Conservation (phyloP, 2,329 filamentous ascomycete genomes). For the Phyllosticta paracitricarpa region DNA sequence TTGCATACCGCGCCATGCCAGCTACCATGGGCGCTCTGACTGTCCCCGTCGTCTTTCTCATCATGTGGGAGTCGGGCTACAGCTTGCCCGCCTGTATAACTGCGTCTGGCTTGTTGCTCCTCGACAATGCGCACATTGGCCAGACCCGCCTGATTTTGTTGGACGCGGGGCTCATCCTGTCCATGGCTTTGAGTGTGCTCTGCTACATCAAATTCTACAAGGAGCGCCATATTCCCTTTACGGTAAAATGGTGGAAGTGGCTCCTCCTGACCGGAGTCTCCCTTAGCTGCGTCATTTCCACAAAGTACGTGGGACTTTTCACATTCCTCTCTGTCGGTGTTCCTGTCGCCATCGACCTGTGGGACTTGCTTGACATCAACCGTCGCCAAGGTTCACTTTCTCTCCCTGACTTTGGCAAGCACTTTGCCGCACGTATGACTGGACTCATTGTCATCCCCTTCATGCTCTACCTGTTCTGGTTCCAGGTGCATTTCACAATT, state of each 20-base stretch:
- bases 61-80: conserved; percentile 99
- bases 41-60: conserved; percentile 86
- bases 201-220: conserved; percentile 98
- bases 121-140: conserved; percentile 96
- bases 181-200: conserved; percentile 90
- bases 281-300: conserved; percentile 94
- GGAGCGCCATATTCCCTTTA: conserved; percentile 77
- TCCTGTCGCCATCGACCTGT: conserved; percentile 87
- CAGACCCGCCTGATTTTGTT: conserved; percentile 92
- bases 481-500: conserved; percentile 96
- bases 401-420: conserved; percentile 72
- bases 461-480: conserved; percentile 99
- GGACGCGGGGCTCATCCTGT: conserved; percentile 85
- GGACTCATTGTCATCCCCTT: conserved; percentile 86
- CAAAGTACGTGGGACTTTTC: conserved; percentile 94
- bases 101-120: conserved; percentile 74
- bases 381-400: conserved; percentile 71
- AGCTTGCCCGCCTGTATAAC: conserved; percentile 85
- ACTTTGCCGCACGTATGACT: conserved; percentile 78
- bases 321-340: conserved; percentile 96
- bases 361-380: conserved; percentile 87
- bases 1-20: conserved; percentile 88
- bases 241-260: conserved; percentile 99
- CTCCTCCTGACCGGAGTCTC: conserved; percentile 87
- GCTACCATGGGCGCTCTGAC: conserved; percentile 86